Conservation (phyloP, 2,329 filamentous ascomycete species). For the Nigrospora sphaerica region DNA sequence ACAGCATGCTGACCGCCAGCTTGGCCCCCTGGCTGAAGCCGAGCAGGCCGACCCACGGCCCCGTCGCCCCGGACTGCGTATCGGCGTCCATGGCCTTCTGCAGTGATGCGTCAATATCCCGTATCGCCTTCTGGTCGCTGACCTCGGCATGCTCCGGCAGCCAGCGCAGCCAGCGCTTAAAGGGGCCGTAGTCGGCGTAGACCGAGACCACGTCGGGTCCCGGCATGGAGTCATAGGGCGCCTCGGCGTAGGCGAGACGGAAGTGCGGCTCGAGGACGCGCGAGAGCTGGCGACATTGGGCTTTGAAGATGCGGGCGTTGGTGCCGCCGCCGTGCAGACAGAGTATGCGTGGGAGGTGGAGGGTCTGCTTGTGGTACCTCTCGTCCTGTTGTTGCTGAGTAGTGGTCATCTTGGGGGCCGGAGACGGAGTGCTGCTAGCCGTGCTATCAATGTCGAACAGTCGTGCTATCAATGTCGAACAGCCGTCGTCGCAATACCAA, state of each 20-base stretch:
- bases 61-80: slow-evolving; percentile 38
- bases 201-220: slow-evolving; percentile 57
- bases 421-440: too few relatives aligned
- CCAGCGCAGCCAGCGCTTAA: slow-evolving; percentile 57
- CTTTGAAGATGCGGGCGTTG: slow-evolving; percentile 61
- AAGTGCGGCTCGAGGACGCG: slow-evolving; percentile 46
- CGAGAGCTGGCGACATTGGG: slow-evolving; percentile 54
- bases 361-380: slow-evolving; percentile 5
- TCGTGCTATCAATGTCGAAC: too few relatives aligned
- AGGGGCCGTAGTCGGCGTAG: slow-evolving; percentile 61
- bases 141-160: slow-evolving; percentile 44
- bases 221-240: slow-evolving; percentile 54
- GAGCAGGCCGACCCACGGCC: slow-evolving; percentile 52
- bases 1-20: slow-evolving; percentile 51
- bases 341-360: slow-evolving; percentile 57
- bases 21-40: slow-evolving; percentile 65
- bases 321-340: slow-evolving; percentile 77
- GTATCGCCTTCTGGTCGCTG: slow-evolving; percentile 34
- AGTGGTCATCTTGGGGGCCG: neutral
- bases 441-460: too few relatives aligned
- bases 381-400: neutral
- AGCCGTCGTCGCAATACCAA: too few relatives aligned
- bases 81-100: slow-evolving; percentile 44
- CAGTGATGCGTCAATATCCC: slow-evolving; percentile 31
- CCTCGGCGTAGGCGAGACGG: slow-evolving; percentile 67